phyloP scores from a whole-genome alignment of 352 stramenopile genomes.

The Pythium oligandrum region DNA sequence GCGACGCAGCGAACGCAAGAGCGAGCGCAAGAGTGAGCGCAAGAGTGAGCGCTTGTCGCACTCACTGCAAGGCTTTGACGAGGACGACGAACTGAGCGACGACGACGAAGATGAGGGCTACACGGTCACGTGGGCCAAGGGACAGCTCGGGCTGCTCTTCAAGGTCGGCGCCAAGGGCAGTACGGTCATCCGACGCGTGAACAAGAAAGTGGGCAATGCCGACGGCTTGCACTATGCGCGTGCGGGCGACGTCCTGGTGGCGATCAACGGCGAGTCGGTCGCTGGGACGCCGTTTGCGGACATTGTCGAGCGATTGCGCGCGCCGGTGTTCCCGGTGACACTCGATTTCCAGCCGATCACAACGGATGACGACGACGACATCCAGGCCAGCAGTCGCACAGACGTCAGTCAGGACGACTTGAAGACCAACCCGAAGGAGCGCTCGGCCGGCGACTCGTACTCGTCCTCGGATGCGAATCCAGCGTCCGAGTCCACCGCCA shows the following conservation, averaged over 20 bases:
- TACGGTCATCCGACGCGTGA: conserved; percentile 68
- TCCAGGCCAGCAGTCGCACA: neutral
- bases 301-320: conserved; percentile 62
- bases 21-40: no score
- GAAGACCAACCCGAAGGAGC: neutral
- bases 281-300: conserved; percentile 45
- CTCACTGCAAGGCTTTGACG: no score
- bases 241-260: conserved; percentile 70
- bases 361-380: conserved; percentile 18
- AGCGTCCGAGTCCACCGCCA: neutral
- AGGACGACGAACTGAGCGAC: conserved; percentile 39
- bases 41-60: no score
- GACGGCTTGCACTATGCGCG: conserved; percentile 56
- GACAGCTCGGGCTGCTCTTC: conserved; percentile 69
- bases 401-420: neutral
- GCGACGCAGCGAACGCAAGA: no score
- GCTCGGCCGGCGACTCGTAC: neutral
- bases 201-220: conserved; percentile 53
- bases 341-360: conserved; percentile 65
- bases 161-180: conserved; percentile 45
- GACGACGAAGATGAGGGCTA: conserved; percentile 70
- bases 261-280: conserved; percentile 56
- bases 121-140: conserved; percentile 61
- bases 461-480: neutral
- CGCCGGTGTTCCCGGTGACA: conserved; percentile 54